phyloP scores from a whole-genome alignment of 1,284 basidiomycete genomes.

The Rhodotorula glutinis region DNA sequence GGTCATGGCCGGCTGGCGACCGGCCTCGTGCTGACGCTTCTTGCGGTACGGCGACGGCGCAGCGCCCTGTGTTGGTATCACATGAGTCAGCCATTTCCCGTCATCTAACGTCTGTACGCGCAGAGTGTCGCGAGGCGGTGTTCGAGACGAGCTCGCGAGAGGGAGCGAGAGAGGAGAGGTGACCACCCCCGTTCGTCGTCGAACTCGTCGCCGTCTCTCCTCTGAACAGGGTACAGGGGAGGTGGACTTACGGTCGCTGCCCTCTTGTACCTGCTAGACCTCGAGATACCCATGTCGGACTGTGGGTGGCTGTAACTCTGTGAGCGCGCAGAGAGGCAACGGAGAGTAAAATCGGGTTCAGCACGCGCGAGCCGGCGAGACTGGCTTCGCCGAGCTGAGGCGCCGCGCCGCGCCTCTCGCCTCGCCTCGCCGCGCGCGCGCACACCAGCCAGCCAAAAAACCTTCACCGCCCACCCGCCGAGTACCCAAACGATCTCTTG shows the following conservation, averaged over 20 bases:
- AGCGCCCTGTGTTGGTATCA: slow-evolving; percentile 55
- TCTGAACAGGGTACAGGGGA: too few species aligned
- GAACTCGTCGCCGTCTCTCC: too few species aligned
- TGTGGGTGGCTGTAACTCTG: slow-evolving; percentile 10
- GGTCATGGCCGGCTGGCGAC: slow-evolving; percentile 70
- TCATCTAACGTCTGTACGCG: neutral
- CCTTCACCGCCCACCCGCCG: too few species aligned
- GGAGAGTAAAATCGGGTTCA: neutral
- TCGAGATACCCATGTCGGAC: slow-evolving; percentile 61
- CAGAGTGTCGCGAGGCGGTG: neutral
- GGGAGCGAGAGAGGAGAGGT: neutral
- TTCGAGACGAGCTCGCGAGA: neutral
- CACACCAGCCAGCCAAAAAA: too few species aligned
- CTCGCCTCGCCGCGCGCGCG: too few species aligned
- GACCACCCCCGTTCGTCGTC: too few species aligned
- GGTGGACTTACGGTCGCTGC: slow-evolving; percentile 62
- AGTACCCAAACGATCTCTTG: too few species aligned
- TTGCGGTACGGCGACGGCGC: slow-evolving; percentile 85
- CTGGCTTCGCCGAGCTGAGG: neutral
- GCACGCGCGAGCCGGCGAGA: neutral
- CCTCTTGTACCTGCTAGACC: slow-evolving; percentile 91
- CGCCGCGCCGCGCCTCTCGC: neutral
- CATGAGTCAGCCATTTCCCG: too few species aligned
- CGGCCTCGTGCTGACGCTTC: slow-evolving; percentile 39
- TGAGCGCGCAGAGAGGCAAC: neutral